A percentile compares a stretch with the other conserved stretches of the same genome.
These are phyloP conservation scores for Eremomyces bilateralis DNA, from an alignment of 495 filamentous ascomycete genomes.

Conservation along the genomic window DNA sequence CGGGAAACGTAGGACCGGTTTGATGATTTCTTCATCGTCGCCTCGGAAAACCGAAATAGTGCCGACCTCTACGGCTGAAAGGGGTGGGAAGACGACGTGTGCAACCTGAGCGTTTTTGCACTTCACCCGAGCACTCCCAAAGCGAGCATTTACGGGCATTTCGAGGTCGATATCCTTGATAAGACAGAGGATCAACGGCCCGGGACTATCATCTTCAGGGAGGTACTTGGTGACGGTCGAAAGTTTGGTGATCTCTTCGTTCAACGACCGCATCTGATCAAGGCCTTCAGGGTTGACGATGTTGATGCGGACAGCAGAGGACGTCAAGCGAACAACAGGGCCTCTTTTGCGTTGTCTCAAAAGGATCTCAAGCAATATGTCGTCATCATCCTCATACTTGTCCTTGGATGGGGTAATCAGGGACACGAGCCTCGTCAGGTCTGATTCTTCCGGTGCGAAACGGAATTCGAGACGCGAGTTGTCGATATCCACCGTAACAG, in stretches of 20 bases:
- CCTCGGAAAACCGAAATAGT: conserved; percentile 38
- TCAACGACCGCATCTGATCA: conserved; percentile 40
- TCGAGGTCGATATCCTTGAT: conserved; percentile 39
- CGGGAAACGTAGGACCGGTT: conserved; percentile 21
- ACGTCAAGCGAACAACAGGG: conserved; percentile 49
- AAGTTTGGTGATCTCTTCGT: conserved; percentile 55
- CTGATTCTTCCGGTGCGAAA: conserved; percentile 46
- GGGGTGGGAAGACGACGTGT: conserved; percentile 63
- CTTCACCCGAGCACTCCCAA: conserved; percentile 39
- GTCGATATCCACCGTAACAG: conserved; percentile 29
- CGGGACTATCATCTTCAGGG: conserved; percentile 87
- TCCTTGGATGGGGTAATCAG: conserved; percentile 81
- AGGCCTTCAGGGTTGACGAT: conserved; percentile 38
- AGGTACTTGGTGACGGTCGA: conserved; percentile 85
- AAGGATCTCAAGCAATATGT: conserved; percentile 84
- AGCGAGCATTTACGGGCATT: conserved; percentile 29
- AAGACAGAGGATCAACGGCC: conserved; percentile 52
- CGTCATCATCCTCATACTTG: conserved; percentile 78
- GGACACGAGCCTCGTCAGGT: conserved; percentile 61
- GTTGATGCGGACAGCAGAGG: conserved; percentile 35
- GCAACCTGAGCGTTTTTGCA: conserved; percentile 46
- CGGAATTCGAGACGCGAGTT: conserved; percentile 57
- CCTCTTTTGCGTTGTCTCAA: conserved; percentile 79
- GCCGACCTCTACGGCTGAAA: conserved; percentile 54
- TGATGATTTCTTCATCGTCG: conserved; percentile 43